Conservation (phyloP, 345 rosid species). For the Melaleuca alternifolia region DNA sequence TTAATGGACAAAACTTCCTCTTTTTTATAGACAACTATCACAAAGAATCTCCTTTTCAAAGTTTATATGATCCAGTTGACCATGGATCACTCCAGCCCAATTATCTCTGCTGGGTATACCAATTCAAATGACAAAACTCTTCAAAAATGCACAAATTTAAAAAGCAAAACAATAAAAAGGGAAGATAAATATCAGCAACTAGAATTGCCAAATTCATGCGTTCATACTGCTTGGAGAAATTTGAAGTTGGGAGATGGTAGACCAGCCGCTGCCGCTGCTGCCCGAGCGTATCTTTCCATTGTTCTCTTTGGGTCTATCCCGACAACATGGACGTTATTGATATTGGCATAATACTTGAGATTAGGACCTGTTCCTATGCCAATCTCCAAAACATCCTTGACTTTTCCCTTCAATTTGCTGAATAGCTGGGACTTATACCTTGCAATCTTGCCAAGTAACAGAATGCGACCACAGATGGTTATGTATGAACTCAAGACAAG, state of each 20-base stretch:
- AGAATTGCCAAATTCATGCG: not conserved
- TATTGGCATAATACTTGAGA: constrained; percentile 49
- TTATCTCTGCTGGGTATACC: not conserved
- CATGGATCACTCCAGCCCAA: not conserved
- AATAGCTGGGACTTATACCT: constrained; percentile 53
- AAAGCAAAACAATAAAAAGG: not conserved
- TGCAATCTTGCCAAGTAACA: constrained; percentile 35
- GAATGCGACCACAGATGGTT: not conserved
- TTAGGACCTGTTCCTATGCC: constrained; percentile 90
- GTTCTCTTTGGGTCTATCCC: constrained; percentile 71
- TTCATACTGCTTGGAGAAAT: constrained; percentile 59
- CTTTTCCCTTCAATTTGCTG: constrained; percentile 44
- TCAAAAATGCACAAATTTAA: not conserved
- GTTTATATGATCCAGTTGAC: not conserved
- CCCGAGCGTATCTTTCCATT: constrained; percentile 61
- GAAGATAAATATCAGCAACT: not conserved
- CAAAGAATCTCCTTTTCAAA: not conserved
- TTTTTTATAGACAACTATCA: not conserved
- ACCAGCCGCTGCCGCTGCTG: constrained; percentile 60
- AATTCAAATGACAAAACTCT: not conserved
- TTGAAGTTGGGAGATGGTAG: constrained; percentile 39
- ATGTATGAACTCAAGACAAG: not conserved
- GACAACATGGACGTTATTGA: constrained; percentile 34
- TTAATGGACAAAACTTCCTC: not conserved
- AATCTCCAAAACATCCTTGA: constrained; percentile 60